Percentiles rank a stretch among this genome's conserved stretches.
Evolutionary conservation across 1,284 basidiomycete species (phyloP).

Genomic region (Cystobasidium sp.): DNA sequence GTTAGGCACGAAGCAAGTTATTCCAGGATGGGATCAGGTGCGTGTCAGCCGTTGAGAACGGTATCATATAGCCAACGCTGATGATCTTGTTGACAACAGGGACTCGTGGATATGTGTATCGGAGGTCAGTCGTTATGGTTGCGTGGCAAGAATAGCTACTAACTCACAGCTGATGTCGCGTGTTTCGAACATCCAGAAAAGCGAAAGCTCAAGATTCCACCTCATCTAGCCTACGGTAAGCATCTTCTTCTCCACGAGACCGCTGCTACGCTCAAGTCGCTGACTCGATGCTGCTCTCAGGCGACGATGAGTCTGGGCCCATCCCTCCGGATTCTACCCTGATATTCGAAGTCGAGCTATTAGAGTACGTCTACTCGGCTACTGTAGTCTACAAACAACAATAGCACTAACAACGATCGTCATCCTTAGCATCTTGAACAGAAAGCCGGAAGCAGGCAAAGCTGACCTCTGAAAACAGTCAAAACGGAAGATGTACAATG

Average conservation of each 20-base stretch:
- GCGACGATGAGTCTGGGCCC: conserved; percentile 23
- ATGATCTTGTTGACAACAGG: background rate
- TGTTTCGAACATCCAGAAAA: conserved; percentile 28
- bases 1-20: conserved; percentile 35
- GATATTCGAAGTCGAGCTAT: conserved; percentile 39
- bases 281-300: background rate
- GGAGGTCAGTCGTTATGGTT: conserved; percentile 11
- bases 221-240: conserved; percentile 33
- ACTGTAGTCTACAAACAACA: no score
- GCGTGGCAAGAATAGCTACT: background rate
- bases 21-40: conserved; percentile 37
- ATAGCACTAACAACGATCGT: no score
- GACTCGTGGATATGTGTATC: conserved; percentile 31
- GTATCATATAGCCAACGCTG: background rate
- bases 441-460: conserved; percentile 14
- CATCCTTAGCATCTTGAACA: conserved; percentile 14
- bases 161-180: background rate
- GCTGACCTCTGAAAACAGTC: background rate
- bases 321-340: conserved; percentile 33
- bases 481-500: background rate
- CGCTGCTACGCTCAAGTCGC: background rate
- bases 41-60: background rate
- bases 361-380: conserved; percentile 20
- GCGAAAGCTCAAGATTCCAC: conserved; percentile 36
- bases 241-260: no score